Conservation (phyloP, 306 rosid species). For the Quercus berberidifolia region DNA sequence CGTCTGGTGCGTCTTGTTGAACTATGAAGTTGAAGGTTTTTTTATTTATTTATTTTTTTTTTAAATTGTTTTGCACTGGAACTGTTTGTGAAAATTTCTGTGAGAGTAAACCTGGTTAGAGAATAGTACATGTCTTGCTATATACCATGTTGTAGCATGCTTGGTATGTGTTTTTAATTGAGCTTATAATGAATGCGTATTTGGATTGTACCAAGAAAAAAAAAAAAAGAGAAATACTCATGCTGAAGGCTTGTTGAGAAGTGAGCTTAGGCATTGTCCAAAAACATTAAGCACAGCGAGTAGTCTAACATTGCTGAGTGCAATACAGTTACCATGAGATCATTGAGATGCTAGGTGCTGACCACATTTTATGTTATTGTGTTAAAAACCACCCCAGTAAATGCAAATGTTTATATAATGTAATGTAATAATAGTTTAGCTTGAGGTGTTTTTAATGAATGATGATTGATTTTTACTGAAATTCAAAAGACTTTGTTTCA, state of each 20-base stretch:
- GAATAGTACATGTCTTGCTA: neutral
- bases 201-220: too few relatives aligned
- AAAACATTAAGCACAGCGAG: neutral
- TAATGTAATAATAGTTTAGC: neutral
- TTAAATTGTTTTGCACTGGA: neutral
- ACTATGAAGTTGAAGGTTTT: neutral
- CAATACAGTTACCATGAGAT: neutral
- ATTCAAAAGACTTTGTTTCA: neutral
- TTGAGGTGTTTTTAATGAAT: neutral
- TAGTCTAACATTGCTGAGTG: neutral
- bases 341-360: neutral
- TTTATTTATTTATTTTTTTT: too few relatives aligned
- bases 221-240: neutral
- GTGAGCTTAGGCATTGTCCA: neutral
- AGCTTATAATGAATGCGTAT: neutral
- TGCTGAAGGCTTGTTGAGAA: neutral
- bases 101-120: neutral
- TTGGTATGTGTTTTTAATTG: neutral
- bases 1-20: neutral
- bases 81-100: constrained; percentile 26
- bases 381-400: neutral
- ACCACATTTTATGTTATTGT: neutral
- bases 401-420: neutral
- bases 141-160: neutral
- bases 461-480: neutral